Evolutionary conservation across 306 rosid genomes (phyloP), one percentile per base, ranked within the genome.

Genomic region (Acacia melanoxylon): DNA sequence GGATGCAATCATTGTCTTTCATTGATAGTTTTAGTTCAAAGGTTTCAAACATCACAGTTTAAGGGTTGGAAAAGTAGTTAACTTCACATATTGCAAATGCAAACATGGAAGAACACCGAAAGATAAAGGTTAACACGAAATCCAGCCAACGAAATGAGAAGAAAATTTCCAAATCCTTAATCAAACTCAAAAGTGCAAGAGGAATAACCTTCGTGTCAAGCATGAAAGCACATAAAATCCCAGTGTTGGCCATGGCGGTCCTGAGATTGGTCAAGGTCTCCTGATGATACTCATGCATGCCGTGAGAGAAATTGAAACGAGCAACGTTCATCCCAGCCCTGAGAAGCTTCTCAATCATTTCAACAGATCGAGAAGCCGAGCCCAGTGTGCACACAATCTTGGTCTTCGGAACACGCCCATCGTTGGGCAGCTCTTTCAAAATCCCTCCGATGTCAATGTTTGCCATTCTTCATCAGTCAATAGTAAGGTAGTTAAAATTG

Each of bases 191-290:
- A 59, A 24, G 20, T 8, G 66, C 14, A 61, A 61, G 31, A 11
- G 31, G 5, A 59, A 10, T 1, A 11, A 61, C 67, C 67, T 61
- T 61, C 5, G 67, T 61, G 67, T 61, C 67, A 25, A 61, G 67
- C 67, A 61, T 61, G 67, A 61, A 35, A 61, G 67, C 67, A 24
- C 17, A 61, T 4, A 61, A 61, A 9, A 61, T 61, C 8, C 67
- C 67, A 61, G 16, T 61, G 15, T 12, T 61, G 17, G 67, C 35
- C 67, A 61, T 61, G 35, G 67, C 35, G 33, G 35, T 22, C 35
- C 67, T 61, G 35, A 61, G 67, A 61, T 61, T 61, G 67, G 4
- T 12, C 67, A 61, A 61, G 67, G 67, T 61, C 67, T 61, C 67
- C 33, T 61, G 67, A 61, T 61, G 67, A 61, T 61, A 61, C 8